Evolutionary conservation across 192 early-diverging fungal genomes (phyloP).

Genomic region (Dissophora globulifera): DNA sequence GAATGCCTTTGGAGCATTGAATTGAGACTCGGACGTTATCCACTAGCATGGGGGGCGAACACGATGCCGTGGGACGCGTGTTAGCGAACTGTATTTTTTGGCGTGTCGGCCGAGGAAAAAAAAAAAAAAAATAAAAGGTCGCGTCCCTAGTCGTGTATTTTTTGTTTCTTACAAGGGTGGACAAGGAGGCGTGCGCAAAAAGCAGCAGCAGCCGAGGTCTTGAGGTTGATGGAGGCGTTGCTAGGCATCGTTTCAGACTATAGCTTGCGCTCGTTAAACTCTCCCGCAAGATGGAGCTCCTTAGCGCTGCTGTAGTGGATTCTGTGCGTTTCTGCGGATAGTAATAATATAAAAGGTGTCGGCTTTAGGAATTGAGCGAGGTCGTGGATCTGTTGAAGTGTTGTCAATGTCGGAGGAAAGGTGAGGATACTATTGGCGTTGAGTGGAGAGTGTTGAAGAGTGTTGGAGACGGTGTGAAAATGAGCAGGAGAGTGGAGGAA

Average conservation of each 20-base stretch:
- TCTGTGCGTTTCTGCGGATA: too few relatives aligned
- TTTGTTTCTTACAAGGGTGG: constrained; percentile 44
- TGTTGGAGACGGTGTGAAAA: too few relatives aligned
- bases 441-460: too few relatives aligned
- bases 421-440: too few relatives aligned
- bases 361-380: too few relatives aligned
- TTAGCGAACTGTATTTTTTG: neutral
- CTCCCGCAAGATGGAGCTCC: neutral
- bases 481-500: too few relatives aligned
- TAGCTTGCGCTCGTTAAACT: neutral
- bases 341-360: too few relatives aligned
- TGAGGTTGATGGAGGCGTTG: constrained; percentile 31
- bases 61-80: neutral
- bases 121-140: too few relatives aligned
- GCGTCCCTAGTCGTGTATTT: too few relatives aligned
- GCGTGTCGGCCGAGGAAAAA: too few relatives aligned
- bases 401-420: too few relatives aligned
- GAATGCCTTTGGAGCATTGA: constrained; percentile 10
- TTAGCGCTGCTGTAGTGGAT: neutral
- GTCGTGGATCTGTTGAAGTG: too few relatives aligned
- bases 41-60: constrained; percentile 23
- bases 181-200: constrained; percentile 45
- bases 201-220: constrained; percentile 37
- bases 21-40: constrained; percentile 26
- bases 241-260: constrained; percentile 38